Base-by-base conservation (phyloP, 1,284 basidiomycete species). In the Trichosporon sp. region DNA sequence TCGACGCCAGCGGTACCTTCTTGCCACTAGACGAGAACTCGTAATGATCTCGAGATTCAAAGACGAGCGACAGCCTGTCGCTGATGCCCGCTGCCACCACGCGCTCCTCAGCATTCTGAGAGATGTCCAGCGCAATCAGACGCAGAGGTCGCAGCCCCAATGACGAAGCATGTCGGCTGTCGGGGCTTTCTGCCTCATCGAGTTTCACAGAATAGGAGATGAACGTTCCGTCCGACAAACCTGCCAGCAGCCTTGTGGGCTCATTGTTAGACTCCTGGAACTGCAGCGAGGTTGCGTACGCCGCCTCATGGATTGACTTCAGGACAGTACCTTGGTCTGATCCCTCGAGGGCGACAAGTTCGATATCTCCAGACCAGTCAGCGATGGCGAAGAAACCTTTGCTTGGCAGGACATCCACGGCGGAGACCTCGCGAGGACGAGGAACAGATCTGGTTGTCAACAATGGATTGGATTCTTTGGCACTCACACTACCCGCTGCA, bases 211-310 rank as follows among this genome's bases (percentile, higher is more conserved):
- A 74, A 75, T 90, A 91, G 4, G 88, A 86, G 2, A 89, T 87
- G n/a, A 96, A 86, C 2, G 89, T 88, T 1, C 96, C 96, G 80
- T 97, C 90, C 4, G 88, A 89, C 4, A 96, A 85, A 0, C 94
- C 95, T 8, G 90, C 89, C 21, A 98, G 85, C 4, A 98, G 86
- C 74, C 90, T 88, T 0, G 88, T 86, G 1, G 68, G 71, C 61
- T 73, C 69, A 84, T 14, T 75, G 76, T 7, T 10, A 0, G 66
- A 68, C 1, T 54, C 54, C 11, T 71, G 78, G 2, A 88, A 87
- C 2, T 77, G 31, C 5, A 79, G 74, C 0, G 78, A 81, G 2
- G 69, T 19, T 1, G 77, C 76, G 71, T 70, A 79, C 14, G 65
- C 74, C 2, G 54, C 5, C 35, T 78, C 78, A 8, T 68, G 48